Evolutionary conservation across 2,329 filamentous ascomycete genomes (phyloP).

Genomic region (Diatrype stigma): DNA sequence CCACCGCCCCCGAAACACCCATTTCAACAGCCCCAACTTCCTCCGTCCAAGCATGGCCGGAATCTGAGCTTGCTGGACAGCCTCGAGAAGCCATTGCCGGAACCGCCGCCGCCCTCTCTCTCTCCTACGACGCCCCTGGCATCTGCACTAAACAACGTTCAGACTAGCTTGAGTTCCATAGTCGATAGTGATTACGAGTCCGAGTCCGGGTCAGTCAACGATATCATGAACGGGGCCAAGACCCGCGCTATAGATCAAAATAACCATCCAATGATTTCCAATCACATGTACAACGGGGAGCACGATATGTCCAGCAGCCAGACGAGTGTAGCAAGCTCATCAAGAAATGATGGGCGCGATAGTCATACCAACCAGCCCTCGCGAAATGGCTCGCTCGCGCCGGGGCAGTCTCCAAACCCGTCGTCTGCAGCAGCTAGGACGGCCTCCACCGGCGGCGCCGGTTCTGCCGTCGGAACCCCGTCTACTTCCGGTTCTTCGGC

Average conservation of each 20-base stretch:
- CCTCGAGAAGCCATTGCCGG: constrained; percentile 54
- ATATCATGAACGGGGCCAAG: constrained; percentile 34
- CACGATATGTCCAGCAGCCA: constrained; percentile 44
- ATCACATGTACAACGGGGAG: constrained; percentile 33
- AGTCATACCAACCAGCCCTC: constrained; percentile 44
- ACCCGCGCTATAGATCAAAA: constrained; percentile 48
- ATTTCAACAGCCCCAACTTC: constrained; percentile 12
- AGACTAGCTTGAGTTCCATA: constrained; percentile 27
- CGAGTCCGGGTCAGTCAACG: constrained; percentile 2
- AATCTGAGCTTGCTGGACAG: constrained; percentile 52
- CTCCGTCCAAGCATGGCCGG: constrained; percentile 44
- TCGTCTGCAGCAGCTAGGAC: constrained; percentile 35
- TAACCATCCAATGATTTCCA: constrained; percentile 8
- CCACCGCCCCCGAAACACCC: constrained; percentile 9
- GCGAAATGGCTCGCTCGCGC: constrained; percentile 50
- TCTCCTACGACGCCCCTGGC: constrained; percentile 26
- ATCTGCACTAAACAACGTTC: constrained; percentile 5
- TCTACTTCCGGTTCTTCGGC: constrained; percentile 46
- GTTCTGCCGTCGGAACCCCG: constrained; percentile 36
- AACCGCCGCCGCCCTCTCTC: constrained; percentile 39
- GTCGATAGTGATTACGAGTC: constrained; percentile 23
- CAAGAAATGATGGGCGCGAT: constrained; percentile 40
- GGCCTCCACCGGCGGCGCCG: constrained; percentile 30
- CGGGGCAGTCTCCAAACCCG: constrained; percentile 52
- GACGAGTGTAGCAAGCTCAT: constrained; percentile 38